Percentiles rank a stretch among this genome's conserved stretches.
Conservation (phyloP, 192 early-diverging fungal genomes). For the Haplosporangium gracile region DNA sequence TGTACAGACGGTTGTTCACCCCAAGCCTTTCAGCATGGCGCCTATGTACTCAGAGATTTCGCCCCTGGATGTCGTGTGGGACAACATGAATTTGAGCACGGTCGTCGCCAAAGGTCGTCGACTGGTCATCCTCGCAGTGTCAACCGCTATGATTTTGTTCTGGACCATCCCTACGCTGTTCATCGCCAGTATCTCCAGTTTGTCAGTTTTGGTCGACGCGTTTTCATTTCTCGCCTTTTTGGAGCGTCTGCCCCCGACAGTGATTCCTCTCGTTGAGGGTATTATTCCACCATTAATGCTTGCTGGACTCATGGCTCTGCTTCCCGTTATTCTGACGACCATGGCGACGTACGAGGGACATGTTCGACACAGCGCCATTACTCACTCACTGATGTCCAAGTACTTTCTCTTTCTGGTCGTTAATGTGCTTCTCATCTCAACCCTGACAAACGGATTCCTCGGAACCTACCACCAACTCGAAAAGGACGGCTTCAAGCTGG, state of each 20-base stretch:
- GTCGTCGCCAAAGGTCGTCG: conserved; percentile 67
- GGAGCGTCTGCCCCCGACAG: not conserved
- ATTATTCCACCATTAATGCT: conserved; percentile 79
- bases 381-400: conserved; percentile 73
- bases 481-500: conserved; percentile 54
- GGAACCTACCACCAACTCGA: conserved; percentile 37
- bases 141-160: conserved; percentile 71
- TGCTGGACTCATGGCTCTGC: conserved; percentile 73
- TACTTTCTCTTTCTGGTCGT: conserved; percentile 87
- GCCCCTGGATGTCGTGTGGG: conserved; percentile 86
- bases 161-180: conserved; percentile 78
- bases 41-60: conserved; percentile 74
- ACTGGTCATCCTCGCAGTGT: conserved; percentile 63
- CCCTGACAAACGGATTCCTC: conserved; percentile 76
- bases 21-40: conserved; percentile 72
- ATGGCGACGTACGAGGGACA: conserved; percentile 52
- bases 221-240: conserved; percentile 59
- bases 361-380: conserved; percentile 68
- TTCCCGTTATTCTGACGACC: conserved; percentile 74
- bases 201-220: conserved; percentile 59
- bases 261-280: conserved; percentile 75
- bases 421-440: conserved; percentile 85
- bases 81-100: conserved; percentile 73
- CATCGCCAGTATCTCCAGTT: conserved; percentile 62
- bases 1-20: conserved; percentile 72